phyloP scores from a whole-genome alignment of 2,329 filamentous ascomycete species.

The Aspergillus sp. region DNA sequence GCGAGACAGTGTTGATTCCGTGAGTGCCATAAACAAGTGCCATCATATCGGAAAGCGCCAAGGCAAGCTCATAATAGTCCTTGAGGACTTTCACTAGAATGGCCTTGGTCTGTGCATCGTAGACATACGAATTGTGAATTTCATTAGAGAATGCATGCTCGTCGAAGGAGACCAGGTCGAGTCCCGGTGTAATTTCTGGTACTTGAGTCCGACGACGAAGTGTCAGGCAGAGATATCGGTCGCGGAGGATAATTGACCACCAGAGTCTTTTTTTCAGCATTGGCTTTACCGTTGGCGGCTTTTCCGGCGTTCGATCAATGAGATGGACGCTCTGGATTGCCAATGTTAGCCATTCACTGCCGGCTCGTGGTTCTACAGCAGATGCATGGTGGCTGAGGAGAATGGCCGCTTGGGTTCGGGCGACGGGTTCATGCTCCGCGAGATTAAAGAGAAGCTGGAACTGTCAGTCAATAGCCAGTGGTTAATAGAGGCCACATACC shows the following conservation, averaged over 20 bases:
- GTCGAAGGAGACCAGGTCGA: neutral
- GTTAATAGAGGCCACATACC: neutral
- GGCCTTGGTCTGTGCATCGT: neutral
- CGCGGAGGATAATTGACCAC: neutral
- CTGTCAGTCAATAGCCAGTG: neutral
- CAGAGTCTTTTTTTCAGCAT: neutral
- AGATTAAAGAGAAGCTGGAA: neutral
- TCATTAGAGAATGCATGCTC: neutral
- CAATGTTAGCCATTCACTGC: neutral
- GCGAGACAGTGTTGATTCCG: neutral
- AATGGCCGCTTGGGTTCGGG: neutral
- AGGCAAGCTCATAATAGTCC: neutral
- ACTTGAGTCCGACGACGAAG: neutral
- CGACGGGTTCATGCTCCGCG: neutral
- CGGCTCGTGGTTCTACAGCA: neutral
- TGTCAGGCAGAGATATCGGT: neutral
- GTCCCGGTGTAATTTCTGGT: neutral
- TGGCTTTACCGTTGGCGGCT: neutral
- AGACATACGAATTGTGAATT: neutral
- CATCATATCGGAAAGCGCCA: neutral
- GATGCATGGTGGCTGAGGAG: neutral
- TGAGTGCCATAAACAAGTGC: neutral
- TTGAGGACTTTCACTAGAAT: neutral
- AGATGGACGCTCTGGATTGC: neutral
- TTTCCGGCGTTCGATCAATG: neutral